phyloP scores from a whole-genome alignment of 768 basidiomycete genomes.

The Asterophora parasitica region DNA sequence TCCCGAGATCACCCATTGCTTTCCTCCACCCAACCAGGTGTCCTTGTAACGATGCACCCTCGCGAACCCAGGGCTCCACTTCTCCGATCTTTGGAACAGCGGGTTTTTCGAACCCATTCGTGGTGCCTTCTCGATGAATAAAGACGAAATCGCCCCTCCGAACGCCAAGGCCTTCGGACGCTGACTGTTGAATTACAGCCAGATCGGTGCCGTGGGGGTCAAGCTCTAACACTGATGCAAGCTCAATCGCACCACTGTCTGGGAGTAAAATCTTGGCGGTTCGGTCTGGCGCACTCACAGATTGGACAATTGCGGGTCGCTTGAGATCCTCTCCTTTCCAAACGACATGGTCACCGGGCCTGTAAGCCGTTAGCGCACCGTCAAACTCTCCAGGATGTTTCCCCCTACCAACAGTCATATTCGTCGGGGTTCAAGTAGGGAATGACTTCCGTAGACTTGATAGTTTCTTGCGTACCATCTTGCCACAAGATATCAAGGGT shows the following conservation, averaged over 20 bases:
- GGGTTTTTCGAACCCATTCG: constrained; percentile 67
- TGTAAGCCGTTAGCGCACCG: constrained; percentile 24
- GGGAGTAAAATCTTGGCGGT: constrained; percentile 62
- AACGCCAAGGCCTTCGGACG: constrained; percentile 68
- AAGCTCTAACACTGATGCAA: constrained; percentile 81
- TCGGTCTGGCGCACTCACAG: constrained; percentile 65
- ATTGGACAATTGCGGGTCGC: constrained; percentile 71
- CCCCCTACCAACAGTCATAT: constrained; percentile 86
- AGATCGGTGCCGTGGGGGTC: constrained; percentile 75
- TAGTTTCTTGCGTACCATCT: constrained; percentile 63
- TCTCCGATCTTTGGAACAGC: constrained; percentile 83
- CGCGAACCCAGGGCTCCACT: constrained; percentile 73
- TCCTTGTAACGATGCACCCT: constrained; percentile 47
- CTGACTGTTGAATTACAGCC: constrained; percentile 33
- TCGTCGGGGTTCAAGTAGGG: constrained; percentile 88
- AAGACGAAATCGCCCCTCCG: constrained; percentile 83
- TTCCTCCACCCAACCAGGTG: constrained; percentile 67
- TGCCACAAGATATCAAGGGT: constrained; percentile 80
- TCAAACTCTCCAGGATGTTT: constrained; percentile 5
- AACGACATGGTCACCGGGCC: constrained; percentile 89
- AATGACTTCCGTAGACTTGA: constrained; percentile 61
- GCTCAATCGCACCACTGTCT: constrained; percentile 51
- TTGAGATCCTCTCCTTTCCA: constrained; percentile 73
- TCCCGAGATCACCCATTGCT: constrained; percentile 64
- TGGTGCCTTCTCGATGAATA: constrained; percentile 62